Evolutionary conservation across 768 basidiomycete genomes (phyloP).

Genomic region (Candolleomyces efflorescens): DNA sequence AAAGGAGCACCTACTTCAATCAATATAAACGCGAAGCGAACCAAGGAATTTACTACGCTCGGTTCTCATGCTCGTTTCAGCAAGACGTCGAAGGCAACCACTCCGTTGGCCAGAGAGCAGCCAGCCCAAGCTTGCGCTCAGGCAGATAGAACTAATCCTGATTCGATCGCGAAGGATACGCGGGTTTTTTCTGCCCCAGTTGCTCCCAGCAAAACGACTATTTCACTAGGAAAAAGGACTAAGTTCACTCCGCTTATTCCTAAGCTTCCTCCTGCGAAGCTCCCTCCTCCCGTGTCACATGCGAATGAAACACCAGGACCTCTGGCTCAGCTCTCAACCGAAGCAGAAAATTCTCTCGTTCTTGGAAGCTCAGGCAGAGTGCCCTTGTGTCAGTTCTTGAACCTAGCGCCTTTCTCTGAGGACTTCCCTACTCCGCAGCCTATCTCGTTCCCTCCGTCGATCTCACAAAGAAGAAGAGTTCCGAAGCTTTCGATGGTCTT

Average conservation of each 20-base stretch:
- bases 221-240: background rate
- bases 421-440: constrained; percentile 23
- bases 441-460: constrained; percentile 54
- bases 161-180: too few relatives aligned
- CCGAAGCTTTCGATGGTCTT: constrained; percentile 50
- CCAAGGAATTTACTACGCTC: too few relatives aligned
- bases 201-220: background rate
- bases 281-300: background rate
- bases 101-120: too few relatives aligned
- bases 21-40: too few relatives aligned
- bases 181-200: background rate
- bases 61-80: too few relatives aligned
- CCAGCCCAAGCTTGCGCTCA: too few relatives aligned
- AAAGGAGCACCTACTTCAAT: too few relatives aligned
- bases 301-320: background rate
- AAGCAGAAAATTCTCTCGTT: too few relatives aligned
- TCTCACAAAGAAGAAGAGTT: constrained; percentile 55
- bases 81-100: too few relatives aligned
- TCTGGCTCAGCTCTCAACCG: too few relatives aligned
- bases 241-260: background rate
- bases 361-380: too few relatives aligned
- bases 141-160: too few relatives aligned
- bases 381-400: background rate
- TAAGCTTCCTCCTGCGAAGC: background rate
- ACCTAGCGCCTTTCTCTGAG: background rate